Percentiles rank a stretch among this genome's conserved stretches.
Evolutionary conservation across 2,329 filamentous ascomycete genomes (phyloP).

Genomic region (Botrytis medusae): DNA sequence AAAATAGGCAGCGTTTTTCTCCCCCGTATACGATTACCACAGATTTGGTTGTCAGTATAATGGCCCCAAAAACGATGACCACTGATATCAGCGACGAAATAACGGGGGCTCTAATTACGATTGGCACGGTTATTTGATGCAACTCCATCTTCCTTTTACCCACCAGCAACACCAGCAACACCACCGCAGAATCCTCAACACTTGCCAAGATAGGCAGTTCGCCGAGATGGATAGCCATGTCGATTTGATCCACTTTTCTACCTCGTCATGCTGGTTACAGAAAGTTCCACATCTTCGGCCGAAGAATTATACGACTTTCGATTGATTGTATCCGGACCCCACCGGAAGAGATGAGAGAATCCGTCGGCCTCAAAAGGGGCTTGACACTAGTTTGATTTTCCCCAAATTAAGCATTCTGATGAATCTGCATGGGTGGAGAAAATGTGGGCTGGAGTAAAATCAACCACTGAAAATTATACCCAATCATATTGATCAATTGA

Average conservation of each 20-base stretch:
- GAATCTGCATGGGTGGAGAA: neutral
- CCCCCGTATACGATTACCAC: no score
- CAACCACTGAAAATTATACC: fast-evolving
- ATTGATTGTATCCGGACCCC: no score
- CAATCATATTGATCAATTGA: neutral
- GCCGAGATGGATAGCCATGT: neutral
- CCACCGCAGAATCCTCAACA: neutral
- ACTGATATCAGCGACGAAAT: neutral
- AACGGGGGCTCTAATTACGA: no score
- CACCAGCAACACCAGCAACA: no score
- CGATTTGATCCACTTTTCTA: neutral
- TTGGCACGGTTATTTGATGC: no score
- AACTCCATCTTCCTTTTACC: neutral
- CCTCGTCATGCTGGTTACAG: neutral
- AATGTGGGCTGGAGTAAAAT: neutral
- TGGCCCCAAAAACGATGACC: no score
- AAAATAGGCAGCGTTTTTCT: neutral
- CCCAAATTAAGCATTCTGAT: neutral
- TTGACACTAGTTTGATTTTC: neutral
- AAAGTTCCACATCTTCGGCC: neutral
- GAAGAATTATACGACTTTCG: no score
- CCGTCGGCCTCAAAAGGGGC: neutral
- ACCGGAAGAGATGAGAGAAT: neutral
- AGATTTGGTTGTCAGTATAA: no score
- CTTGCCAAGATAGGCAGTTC: neutral